Evolutionary conservation across 1,284 basidiomycete genomes (phyloP).

Genomic region (Boletus sp.): DNA sequence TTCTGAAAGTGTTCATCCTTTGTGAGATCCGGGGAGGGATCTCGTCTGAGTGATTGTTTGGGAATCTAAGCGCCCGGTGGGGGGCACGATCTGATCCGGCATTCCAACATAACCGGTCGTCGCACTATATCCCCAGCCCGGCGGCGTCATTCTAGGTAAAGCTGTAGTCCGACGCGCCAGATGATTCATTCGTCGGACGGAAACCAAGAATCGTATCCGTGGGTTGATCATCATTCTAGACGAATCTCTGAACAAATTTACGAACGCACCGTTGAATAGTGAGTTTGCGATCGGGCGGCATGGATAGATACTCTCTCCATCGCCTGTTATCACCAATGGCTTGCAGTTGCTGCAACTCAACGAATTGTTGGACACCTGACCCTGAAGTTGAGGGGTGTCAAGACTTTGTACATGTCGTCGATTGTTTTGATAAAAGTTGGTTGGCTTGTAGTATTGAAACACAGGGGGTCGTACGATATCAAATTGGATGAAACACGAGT

Average conservation of each 20-base stretch:
- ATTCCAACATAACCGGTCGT: conserved; percentile 58
- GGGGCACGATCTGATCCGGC: conserved; percentile 75
- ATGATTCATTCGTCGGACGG: conserved; percentile 54
- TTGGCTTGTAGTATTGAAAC: conserved; percentile 96
- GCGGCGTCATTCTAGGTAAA: conserved; percentile 88
- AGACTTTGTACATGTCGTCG: conserved; percentile 97
- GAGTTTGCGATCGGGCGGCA: conserved; percentile 99
- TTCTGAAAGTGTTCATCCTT: conserved; percentile 96
- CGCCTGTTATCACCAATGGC: conserved; percentile 67
- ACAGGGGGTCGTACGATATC: conserved; percentile 79
- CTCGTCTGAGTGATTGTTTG: conserved; percentile 72
- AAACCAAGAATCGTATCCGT: conserved; percentile 82
- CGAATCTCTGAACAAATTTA: not conserved
- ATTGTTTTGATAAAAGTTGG: conserved; percentile 98
- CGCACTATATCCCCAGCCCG: conserved; percentile 90
- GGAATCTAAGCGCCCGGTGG: conserved; percentile 81
- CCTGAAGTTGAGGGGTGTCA: conserved; percentile 85
- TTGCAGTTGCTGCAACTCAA: conserved; percentile 86
- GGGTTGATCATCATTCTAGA: conserved; percentile 2
- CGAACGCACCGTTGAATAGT: conserved; percentile 85
- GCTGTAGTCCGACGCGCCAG: conserved; percentile 63
- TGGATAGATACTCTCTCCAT: conserved; percentile 78
- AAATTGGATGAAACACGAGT: conserved; percentile 80
- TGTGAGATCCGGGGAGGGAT: conserved; percentile 74
- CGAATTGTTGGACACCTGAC: conserved; percentile 59